These are phyloP conservation scores for Pseudonectria buxi DNA, from an alignment of 2,329 filamentous ascomycete species.

Conservation along the genomic window DNA sequence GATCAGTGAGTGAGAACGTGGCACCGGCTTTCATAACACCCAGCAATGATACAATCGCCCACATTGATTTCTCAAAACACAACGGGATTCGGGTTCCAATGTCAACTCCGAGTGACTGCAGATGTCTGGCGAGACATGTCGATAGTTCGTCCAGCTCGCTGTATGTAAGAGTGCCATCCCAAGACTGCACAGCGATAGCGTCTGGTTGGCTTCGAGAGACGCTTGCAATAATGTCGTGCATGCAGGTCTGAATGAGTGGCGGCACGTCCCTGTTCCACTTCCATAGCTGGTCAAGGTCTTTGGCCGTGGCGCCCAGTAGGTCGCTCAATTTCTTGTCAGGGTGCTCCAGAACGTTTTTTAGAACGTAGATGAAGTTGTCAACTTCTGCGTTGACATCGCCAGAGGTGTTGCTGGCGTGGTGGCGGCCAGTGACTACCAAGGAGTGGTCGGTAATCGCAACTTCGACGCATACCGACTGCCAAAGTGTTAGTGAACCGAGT, in stretches of 20 bases:
- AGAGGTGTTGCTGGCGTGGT: slow-evolving; percentile 3
- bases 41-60: slow-evolving; percentile 38
- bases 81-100: slow-evolving; percentile 39
- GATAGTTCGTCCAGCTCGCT: slow-evolving; percentile 37
- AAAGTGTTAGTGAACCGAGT: slow-evolving; percentile 1
- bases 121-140: slow-evolving; percentile 33
- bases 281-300: slow-evolving; percentile 40
- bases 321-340: slow-evolving; percentile 6
- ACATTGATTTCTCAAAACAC: slow-evolving; percentile 44
- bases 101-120: slow-evolving; percentile 30
- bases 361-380: slow-evolving; percentile 12
- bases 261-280: slow-evolving; percentile 38
- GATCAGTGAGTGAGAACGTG: slow-evolving; percentile 41
- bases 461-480: slow-evolving; percentile 9
- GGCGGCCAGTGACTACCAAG: slow-evolving; percentile 7
- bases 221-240: slow-evolving; percentile 41
- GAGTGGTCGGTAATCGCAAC: slow-evolving; percentile 9
- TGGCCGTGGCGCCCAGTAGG: slow-evolving; percentile 12
- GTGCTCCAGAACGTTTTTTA: slow-evolving; percentile 8
- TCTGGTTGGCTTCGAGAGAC: slow-evolving; percentile 30
- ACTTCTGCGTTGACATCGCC: slow-evolving; percentile 9
- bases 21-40: slow-evolving; percentile 44
- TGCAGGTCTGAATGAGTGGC: slow-evolving; percentile 33
- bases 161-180: slow-evolving; percentile 44
- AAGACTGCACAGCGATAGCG: slow-evolving; percentile 40